Evolutionary conservation across 108 stramenopile species (phyloP).

Genomic region (Nitzschia palea): DNA sequence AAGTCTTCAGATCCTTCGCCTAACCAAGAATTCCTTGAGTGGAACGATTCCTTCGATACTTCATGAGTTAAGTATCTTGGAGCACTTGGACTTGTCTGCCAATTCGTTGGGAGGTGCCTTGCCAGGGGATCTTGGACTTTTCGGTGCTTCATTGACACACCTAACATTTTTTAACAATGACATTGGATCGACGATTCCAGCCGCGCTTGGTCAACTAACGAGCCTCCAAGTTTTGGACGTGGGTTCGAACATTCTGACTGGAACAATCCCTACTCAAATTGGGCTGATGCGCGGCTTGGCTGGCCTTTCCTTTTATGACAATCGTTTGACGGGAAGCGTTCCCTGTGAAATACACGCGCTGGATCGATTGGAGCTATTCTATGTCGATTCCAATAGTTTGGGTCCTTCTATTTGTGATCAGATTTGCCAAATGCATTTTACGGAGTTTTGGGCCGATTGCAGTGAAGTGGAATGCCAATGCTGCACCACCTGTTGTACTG

Average conservation of each 20-base stretch:
- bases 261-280: slow-evolving; percentile 44
- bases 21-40: slow-evolving; percentile 14
- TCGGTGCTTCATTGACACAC: slow-evolving; percentile 13
- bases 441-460: slow-evolving; percentile 22
- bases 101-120: slow-evolving; percentile 49
- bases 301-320: slow-evolving; percentile 29
- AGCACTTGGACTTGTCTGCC: slow-evolving; percentile 24
- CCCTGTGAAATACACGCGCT: slow-evolving; percentile 28
- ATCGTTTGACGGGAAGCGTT: slow-evolving; percentile 27
- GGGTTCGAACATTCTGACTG: slow-evolving; percentile 27
- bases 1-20: slow-evolving; percentile 10
- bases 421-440: slow-evolving; percentile 16
- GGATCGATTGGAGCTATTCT: slow-evolving; percentile 26
- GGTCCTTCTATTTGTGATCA: slow-evolving; percentile 12
- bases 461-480: slow-evolving; percentile 14
- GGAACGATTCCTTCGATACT: slow-evolving; percentile 19
- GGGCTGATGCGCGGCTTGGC: slow-evolving; percentile 27
- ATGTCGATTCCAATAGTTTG: slow-evolving; percentile 36
- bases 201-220: neutral
- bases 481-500: slow-evolving; percentile 25
- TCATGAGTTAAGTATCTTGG: slow-evolving; percentile 13
- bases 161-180: slow-evolving; percentile 19
- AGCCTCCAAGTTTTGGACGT: slow-evolving; percentile 22
- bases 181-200: slow-evolving; percentile 19
- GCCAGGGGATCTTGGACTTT: slow-evolving; percentile 34